Evolutionary conservation across 495 filamentous ascomycete species (phyloP).

Genomic region (Penicillium lividum): DNA sequence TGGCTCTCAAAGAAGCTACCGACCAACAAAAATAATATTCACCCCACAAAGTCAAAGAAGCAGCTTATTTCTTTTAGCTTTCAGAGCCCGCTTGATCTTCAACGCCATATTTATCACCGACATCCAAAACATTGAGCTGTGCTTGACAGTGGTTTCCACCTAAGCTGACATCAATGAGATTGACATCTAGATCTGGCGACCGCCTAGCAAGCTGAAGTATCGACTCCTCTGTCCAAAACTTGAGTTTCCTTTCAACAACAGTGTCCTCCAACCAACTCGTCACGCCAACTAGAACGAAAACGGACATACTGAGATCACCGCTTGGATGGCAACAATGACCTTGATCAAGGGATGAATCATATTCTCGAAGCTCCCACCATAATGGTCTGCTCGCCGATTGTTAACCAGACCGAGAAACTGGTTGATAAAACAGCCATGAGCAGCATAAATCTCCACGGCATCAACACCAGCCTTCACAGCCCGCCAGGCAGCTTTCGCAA

Average conservation of each 20-base stretch:
- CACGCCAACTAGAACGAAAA: slow-evolving; percentile 64
- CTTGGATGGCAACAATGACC: slow-evolving; percentile 57
- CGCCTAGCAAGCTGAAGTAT: slow-evolving; percentile 53
- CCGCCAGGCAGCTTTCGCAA: slow-evolving; percentile 53
- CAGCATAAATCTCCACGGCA: slow-evolving; percentile 59
- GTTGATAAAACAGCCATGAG: slow-evolving; percentile 65
- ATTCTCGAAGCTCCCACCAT: slow-evolving; percentile 67
- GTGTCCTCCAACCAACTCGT: slow-evolving; percentile 62
- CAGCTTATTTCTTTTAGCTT: slow-evolving; percentile 59
- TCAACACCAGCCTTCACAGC: slow-evolving; percentile 60
- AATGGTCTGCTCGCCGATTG: slow-evolving; percentile 63
- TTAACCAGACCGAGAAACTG: slow-evolving; percentile 62
- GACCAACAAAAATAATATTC: slow-evolving; percentile 62
- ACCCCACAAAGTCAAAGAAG: no score
- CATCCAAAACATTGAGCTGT: neutral
- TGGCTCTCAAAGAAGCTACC: slow-evolving; percentile 22
- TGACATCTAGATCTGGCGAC: slow-evolving; percentile 59
- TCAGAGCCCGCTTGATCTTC: slow-evolving; percentile 56
- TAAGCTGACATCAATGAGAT: slow-evolving; percentile 64
- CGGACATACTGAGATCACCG: slow-evolving; percentile 58
- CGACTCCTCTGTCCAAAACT: slow-evolving; percentile 55
- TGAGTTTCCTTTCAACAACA: slow-evolving; percentile 56
- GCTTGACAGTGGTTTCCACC: slow-evolving; percentile 54
- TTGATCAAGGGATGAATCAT: slow-evolving; percentile 60
- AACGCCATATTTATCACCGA: neutral